phyloP scores from a whole-genome alignment of 1,284 basidiomycete species.

The Puccinia horiana region DNA sequence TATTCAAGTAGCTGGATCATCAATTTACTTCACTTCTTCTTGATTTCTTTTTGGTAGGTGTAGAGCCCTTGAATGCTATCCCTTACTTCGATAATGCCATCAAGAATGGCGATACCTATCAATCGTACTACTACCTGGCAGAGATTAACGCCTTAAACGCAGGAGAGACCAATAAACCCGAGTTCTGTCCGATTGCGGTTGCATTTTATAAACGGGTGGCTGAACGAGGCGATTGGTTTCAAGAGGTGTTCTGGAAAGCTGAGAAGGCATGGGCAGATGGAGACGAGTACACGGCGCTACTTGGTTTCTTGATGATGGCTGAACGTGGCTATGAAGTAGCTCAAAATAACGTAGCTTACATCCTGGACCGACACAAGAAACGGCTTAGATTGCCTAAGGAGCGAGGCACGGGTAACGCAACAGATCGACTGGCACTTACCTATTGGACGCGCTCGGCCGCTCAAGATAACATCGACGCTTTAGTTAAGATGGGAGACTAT shows the following conservation, averaged over 20 bases:
- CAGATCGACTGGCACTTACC: constrained; percentile 76
- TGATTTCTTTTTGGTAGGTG: constrained; percentile 38
- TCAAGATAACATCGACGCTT: constrained; percentile 89
- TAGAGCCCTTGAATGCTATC: constrained; percentile 63
- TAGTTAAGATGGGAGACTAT: constrained; percentile 87
- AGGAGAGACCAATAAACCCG: constrained; percentile 63
- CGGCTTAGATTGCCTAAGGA: constrained; percentile 64
- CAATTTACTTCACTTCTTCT: constrained; percentile 18
- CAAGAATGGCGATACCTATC: constrained; percentile 80
- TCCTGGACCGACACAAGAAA: constrained; percentile 84
- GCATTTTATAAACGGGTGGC: constrained; percentile 85
- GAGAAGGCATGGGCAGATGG: constrained; percentile 76
- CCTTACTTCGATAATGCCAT: constrained; percentile 78
- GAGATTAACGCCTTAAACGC: constrained; percentile 71
- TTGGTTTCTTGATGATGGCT: constrained; percentile 92
- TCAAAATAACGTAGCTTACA: constrained; percentile 92
- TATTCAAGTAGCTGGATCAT: constrained; percentile 50
- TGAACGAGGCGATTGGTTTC: constrained; percentile 83
- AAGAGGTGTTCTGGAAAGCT: constrained; percentile 78
- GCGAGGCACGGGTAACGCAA: constrained; percentile 62
- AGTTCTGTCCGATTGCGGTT: constrained; percentile 77
- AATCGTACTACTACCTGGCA: constrained; percentile 87
- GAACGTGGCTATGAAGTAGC: constrained; percentile 89
- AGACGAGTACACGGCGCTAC: constrained; percentile 69
- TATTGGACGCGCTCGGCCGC: constrained; percentile 93